Base-by-base conservation (phyloP, 257 asterid species). In the Solanum pimpinellifolium region DNA sequence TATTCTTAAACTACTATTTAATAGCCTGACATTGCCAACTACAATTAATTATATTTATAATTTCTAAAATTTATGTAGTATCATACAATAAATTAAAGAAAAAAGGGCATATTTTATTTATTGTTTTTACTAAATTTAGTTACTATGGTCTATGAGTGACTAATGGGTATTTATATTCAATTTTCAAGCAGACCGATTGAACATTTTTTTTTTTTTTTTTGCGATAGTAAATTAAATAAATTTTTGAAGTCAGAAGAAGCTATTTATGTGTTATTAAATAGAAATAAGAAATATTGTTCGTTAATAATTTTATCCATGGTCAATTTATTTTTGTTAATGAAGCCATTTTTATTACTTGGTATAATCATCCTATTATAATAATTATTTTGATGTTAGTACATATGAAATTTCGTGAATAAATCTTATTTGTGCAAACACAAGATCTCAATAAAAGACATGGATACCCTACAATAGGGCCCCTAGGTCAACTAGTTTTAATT, bases 401-500 rank as follows among this genome's bases (percentile, higher is more conserved):
- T 15, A 69, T 35, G 3, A 31, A 31, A 35, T 37, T 73, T 73
- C 5, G 18, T 20, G 5, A 35, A 20, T 10, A 18, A 35, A 35
- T 29, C 23, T 77, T n/a, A 7, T 76, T 76, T 76, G 25, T 42
- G 56, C 37, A 27, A 27, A 44, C 25, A 6, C 42, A 78, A 46
- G 84, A 52, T 42, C 18, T 47, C 35, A 52, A 60, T 86, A 81
- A 66, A 65, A 37, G n/a, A 42, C 78, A 72, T 27, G 9, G 27
- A 47, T 29, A 21, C 86, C 92, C 88, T 85, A 85, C 86, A 52
- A 16, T 46, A 85, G 75, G 88, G 60, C 85, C 88, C 88, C 89
- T 83, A 31, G 20, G 52, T 86, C 62, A 84, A 65, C 77, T 31
- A 70, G 16, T 21, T 10, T 20, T 21, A 37, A 20, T 78, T 46